Evolutionary conservation across 495 filamentous ascomycete species (phyloP).

Genomic region (Xylaria castorea): DNA sequence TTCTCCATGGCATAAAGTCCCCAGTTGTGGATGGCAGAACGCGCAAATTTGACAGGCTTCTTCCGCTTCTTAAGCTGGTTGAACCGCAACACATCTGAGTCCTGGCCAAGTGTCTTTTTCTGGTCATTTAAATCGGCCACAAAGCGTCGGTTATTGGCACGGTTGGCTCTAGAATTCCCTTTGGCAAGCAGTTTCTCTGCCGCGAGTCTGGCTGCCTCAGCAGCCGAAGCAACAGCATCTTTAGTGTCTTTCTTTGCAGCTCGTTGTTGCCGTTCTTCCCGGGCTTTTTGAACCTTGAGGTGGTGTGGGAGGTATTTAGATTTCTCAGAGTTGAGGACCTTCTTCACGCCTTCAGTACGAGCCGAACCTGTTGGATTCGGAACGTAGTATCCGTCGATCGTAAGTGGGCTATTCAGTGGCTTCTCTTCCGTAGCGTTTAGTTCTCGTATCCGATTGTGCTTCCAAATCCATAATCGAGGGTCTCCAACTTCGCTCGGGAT

Average conservation of each 20-base stretch:
- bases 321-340: conserved; percentile 95
- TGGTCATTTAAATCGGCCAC: conserved; percentile 95
- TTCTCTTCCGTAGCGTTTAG: conserved; percentile 64
- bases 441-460: conserved; percentile 85
- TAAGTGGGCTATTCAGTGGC: conserved; percentile 50
- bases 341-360: conserved; percentile 89
- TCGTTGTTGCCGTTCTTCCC: conserved; percentile 84
- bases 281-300: conserved; percentile 88
- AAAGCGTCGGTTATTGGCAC: conserved; percentile 91
- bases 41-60: conserved; percentile 97
- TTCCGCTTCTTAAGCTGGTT: conserved; percentile 99
- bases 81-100: conserved; percentile 90
- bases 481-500: conserved; percentile 64
- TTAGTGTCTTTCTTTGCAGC: conserved; percentile 72
- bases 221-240: conserved; percentile 67
- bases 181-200: conserved; percentile 80
- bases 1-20: conserved; percentile 97
- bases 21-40: conserved; percentile 99
- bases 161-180: conserved; percentile 81
- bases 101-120: conserved; percentile 83
- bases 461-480: conserved; percentile 83
- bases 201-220: conserved; percentile 75
- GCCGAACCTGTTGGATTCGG: conserved; percentile 83
- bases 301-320: conserved; percentile 98
- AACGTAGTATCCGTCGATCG: conserved; percentile 89